Conservation (phyloP, 805 yeast species). For the Wickerhamiella brachini region DNA sequence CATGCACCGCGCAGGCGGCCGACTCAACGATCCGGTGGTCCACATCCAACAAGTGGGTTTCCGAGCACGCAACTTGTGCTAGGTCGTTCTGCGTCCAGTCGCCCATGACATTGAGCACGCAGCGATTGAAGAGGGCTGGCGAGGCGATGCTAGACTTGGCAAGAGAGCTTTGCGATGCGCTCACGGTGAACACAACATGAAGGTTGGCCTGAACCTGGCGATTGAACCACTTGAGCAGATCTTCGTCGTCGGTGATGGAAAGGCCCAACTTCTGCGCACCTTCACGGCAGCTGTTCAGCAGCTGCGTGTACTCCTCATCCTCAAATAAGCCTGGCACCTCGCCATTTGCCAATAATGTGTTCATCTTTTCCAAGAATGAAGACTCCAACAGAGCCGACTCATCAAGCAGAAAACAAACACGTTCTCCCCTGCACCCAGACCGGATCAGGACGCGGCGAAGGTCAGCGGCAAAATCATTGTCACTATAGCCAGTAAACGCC, state of each 20-base stretch:
- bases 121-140: slow-evolving; percentile 75
- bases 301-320: slow-evolving; percentile 46
- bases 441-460: slow-evolving; percentile 40
- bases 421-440: slow-evolving; percentile 43
- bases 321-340: slow-evolving; percentile 83
- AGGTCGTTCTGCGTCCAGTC: slow-evolving; percentile 45
- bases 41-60: not conserved
- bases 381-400: slow-evolving; percentile 67
- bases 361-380: slow-evolving; percentile 79
- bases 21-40: not conserved
- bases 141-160: not conserved
- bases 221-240: slow-evolving; percentile 62
- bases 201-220: slow-evolving; percentile 52
- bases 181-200: slow-evolving; percentile 63
- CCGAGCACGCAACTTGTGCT: not conserved
- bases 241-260: slow-evolving; percentile 48
- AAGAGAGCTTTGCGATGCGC: not conserved
- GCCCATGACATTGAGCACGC: slow-evolving; percentile 83
- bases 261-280: slow-evolving; percentile 48
- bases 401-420: slow-evolving; percentile 59
- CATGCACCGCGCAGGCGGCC: not conserved
- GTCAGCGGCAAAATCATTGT: slow-evolving; percentile 53
- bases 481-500: slow-evolving; percentile 39
- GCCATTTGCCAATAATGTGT: slow-evolving; percentile 82
- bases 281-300: slow-evolving; percentile 43